phyloP scores from a whole-genome alignment of 148 eudicot species.

The Rhododendron henanense region DNA sequence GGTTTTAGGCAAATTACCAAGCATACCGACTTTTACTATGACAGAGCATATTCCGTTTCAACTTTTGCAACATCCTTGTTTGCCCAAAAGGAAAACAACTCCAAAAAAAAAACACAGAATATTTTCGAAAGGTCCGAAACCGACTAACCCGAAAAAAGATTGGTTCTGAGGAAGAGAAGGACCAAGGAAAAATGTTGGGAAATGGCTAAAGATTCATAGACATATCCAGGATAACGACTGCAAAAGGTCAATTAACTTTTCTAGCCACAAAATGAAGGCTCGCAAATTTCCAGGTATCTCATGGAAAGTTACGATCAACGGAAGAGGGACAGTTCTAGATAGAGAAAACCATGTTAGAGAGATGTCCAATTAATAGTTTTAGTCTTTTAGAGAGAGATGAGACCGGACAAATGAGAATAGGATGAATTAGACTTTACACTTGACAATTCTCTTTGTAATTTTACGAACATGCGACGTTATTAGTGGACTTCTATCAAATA shows the following conservation, averaged over 20 bases:
- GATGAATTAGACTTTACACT: background rate
- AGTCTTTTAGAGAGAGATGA: background rate
- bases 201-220: background rate
- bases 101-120: background rate
- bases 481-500: background rate
- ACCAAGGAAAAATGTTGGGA: background rate
- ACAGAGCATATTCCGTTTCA: background rate
- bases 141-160: background rate
- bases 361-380: background rate
- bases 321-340: background rate
- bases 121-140: background rate
- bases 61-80: background rate
- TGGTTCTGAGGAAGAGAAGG: background rate
- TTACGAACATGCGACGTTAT: background rate
- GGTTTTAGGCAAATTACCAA: background rate
- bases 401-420: background rate
- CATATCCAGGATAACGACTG: constrained; percentile 5
- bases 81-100: background rate
- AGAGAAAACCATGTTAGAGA: background rate
- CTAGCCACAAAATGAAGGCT: background rate
- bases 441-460: background rate
- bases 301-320: background rate
- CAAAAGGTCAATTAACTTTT: background rate
- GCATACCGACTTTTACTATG: background rate
- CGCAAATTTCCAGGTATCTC: background rate